Evolutionary conservation across 225 moss, liverwort and hornwort species (phyloP).

Genomic region (Rhytidiadelphus loreus): DNA sequence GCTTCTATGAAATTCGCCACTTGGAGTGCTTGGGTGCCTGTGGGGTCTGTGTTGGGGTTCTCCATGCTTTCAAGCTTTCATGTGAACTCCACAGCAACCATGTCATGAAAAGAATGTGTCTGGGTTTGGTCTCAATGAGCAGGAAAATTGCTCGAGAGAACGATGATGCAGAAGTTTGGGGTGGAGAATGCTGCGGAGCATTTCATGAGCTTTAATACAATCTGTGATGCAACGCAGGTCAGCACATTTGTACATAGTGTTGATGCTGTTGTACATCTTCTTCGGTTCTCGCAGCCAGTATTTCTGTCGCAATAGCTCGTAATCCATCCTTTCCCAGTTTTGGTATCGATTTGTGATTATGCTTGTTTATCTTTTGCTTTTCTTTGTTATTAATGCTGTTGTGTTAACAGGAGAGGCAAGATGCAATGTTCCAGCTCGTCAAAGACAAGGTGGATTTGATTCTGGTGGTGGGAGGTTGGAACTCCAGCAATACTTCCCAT

Average conservation of each 20-base stretch:
- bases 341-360: background rate
- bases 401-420: constrained; percentile 79
- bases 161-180: constrained; percentile 85
- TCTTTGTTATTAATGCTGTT: background rate
- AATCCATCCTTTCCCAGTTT: background rate
- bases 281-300: background rate
- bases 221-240: constrained; percentile 96
- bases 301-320: background rate
- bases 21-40: background rate
- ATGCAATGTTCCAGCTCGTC: constrained; percentile 87
- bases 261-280: background rate
- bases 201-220: constrained; percentile 98
- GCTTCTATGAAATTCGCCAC: background rate
- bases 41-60: background rate
- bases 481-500: constrained; percentile 91
- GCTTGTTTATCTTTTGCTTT: background rate
- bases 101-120: background rate
- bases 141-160: constrained; percentile 80
- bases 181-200: constrained; percentile 61
- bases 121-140: background rate
- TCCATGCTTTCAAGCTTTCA: background rate
- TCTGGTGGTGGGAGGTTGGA: constrained; percentile 96
- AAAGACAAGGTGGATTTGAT: constrained; percentile 72
- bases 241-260: background rate
- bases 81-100: background rate